These are phyloP conservation scores for Trichomonas vaginalis DNA, from an alignment of 208 protist genomes.

Conservation along the genomic window DNA sequence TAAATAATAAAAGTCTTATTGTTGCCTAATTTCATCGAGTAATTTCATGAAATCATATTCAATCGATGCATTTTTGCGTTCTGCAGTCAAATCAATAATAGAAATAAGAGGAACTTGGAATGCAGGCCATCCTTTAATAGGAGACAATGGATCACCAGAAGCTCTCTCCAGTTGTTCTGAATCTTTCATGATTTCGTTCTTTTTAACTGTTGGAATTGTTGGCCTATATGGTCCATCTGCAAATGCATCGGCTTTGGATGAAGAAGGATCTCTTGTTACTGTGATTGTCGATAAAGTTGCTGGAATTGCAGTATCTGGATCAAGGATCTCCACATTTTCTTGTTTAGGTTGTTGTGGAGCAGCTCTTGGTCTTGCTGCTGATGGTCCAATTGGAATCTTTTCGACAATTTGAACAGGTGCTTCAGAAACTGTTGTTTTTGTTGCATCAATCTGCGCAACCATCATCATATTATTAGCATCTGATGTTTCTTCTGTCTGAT, in stretches of 20 bases:
- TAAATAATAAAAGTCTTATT: too few relatives aligned
- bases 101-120: neutral
- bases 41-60: neutral
- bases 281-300: neutral
- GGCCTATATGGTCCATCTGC: neutral
- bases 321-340: neutral
- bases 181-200: neutral
- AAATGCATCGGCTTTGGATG: neutral
- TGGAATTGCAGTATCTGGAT: neutral
- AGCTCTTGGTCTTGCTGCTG: neutral
- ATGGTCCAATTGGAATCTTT: neutral
- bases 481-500: neutral
- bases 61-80: neutral
- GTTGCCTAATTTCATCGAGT: neutral
- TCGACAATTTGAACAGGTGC: neutral
- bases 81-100: neutral
- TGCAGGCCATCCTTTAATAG: neutral
- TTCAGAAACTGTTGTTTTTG: neutral
- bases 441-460: neutral
- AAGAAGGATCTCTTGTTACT: neutral
- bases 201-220: neutral
- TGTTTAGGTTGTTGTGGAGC: neutral
- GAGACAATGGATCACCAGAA: neutral
- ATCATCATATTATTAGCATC: neutral
- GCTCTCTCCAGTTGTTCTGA: neutral